Base-by-base conservation (phyloP, 202 grass and related monocot genomes). In the Elaeis oleifera region DNA sequence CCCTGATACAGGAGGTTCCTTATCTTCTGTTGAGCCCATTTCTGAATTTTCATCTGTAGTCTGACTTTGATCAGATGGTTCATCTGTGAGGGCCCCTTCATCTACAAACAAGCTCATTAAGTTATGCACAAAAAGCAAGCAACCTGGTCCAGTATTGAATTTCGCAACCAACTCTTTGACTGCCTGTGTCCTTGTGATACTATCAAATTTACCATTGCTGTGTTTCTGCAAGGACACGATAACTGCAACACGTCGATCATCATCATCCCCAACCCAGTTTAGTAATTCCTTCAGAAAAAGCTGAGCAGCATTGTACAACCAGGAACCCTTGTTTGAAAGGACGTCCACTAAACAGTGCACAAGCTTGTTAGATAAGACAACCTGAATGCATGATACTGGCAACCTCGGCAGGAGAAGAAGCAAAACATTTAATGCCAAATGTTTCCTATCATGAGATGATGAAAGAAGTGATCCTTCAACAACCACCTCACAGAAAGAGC, bases 31-130 rank as follows among this genome's bases (percentile, higher is more conserved):
- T 63, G 77, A 65, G 63, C 74, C 79, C 65, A 81, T 62, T 65
- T 97, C 92, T 31, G 84, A 89, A 83, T 89, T 91, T 59, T 97
- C 92, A 77, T 97, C 92, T 59, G 92, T 97, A 58, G 92, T 91
- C 69, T 91, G 92, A 76, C 92, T 97, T 71, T 97, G 88, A 68
- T 97, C 92, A 77, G 92, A 96, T 79, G 88, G 88, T 83, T 91
- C 92, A 69, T 97, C 92, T 39, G 71, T 23, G 74, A 68, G 50
- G 71, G 88, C 73, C 31, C 62, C 82, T 61, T 91, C 88, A 77
- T 97, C 92, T 27, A 91, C 77, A 66, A 97, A 97, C 24, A 97
- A 81, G 4, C 76, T 74, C 53, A 86, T 83, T 82, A 97, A 81
- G 83, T 83, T 89, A 59, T 97, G 84, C 60, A 97, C 88, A 64